phyloP scores from a whole-genome alignment of 176 grass and related monocot species.

The Avena sativa region DNA sequence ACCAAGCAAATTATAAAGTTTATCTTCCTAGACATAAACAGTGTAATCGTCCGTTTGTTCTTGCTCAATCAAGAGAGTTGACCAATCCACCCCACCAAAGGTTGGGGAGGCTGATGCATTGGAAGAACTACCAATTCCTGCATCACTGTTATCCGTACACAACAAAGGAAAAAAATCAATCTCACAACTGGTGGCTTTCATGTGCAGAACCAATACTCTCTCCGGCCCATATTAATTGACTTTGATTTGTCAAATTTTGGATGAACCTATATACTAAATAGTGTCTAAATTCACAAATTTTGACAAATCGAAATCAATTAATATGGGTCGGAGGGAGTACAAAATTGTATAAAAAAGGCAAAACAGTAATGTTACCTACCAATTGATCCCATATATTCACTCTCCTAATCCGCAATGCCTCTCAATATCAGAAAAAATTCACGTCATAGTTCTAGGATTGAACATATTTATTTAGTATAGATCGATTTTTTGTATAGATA shows the following conservation, averaged over 20 bases:
- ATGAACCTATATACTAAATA: too few relatives aligned
- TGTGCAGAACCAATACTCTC: not conserved
- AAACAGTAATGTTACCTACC: not conserved
- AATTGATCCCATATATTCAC: not conserved
- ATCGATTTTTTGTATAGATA: not conserved
- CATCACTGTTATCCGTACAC: not conserved
- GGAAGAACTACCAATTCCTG: not conserved
- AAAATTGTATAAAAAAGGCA: not conserved
- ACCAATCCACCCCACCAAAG: not conserved
- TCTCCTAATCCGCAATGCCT: not conserved
- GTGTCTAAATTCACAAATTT: too few relatives aligned
- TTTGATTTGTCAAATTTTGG: too few relatives aligned
- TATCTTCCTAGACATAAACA: not conserved
- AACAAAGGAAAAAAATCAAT: not conserved
- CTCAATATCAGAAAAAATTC: not conserved
- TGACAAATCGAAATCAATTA: too few relatives aligned
- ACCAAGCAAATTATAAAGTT: not conserved
- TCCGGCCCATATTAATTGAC: too few relatives aligned
- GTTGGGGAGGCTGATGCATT: not conserved
- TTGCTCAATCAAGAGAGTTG: not conserved
- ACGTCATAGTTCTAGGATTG: not conserved
- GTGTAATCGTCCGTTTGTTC: not conserved
- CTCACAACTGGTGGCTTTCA: too few relatives aligned
- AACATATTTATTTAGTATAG: not conserved
- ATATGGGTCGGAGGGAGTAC: too few relatives aligned